Conservation (phyloP, 2,329 filamentous ascomycete genomes). For the Pestalotiopsis sp. region DNA sequence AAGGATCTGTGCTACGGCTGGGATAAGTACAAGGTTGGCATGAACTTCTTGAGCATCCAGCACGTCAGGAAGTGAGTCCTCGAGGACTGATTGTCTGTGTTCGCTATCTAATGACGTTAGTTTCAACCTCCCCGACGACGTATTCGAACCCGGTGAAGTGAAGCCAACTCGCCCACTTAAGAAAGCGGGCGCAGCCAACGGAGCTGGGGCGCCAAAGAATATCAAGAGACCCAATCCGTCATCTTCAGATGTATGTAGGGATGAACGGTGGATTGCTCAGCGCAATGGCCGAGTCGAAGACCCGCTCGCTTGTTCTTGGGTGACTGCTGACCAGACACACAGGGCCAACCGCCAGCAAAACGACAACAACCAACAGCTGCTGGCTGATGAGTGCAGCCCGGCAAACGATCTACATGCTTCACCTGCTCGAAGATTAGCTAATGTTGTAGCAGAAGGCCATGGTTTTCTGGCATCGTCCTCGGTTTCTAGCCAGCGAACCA, state of each 20-base stretch:
- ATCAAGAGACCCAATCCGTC: conserved; percentile 44
- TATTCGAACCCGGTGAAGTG: conserved; percentile 80
- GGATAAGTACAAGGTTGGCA: conserved; percentile 73
- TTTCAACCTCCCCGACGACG: conserved; percentile 84
- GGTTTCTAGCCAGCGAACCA: background rate
- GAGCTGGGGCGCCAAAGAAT: conserved; percentile 38
- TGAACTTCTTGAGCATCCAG: conserved; percentile 79
- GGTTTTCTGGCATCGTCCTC: background rate
- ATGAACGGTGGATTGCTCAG: conserved; percentile 23
- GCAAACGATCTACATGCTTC: background rate
- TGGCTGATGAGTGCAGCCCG: conserved; percentile 22
- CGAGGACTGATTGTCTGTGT: conserved; percentile 34
- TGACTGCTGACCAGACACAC: conserved; percentile 25
- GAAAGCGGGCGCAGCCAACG: conserved; percentile 43
- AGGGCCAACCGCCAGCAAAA: conserved; percentile 35
- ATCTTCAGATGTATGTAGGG: conserved; percentile 38
- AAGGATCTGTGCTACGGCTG: conserved; percentile 79
- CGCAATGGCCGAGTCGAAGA: conserved; percentile 12
- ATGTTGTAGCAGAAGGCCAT: background rate
- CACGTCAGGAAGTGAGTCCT: conserved; percentile 76
- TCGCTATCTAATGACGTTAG: conserved; percentile 47
- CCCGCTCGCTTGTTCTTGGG: conserved; percentile 14
- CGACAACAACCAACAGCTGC: conserved; percentile 33
- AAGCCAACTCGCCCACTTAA: conserved; percentile 63
- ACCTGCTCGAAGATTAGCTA: background rate